A percentile compares a stretch with the other conserved stretches of the same genome.
Conservation (phyloP, 192 early-diverging fungal genomes). For the Umbelopsis sp. region DNA sequence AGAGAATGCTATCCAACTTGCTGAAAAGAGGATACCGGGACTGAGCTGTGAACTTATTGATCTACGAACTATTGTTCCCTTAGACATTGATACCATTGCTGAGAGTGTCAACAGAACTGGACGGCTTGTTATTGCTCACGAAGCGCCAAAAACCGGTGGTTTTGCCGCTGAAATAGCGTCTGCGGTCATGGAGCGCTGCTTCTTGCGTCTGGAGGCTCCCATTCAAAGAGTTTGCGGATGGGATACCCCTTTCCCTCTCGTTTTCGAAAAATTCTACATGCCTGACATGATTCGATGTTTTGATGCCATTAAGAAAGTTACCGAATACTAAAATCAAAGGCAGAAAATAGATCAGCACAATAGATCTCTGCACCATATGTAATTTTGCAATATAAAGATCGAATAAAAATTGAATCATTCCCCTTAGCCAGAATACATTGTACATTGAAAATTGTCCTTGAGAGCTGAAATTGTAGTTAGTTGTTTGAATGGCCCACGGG, state of each 20-base stretch:
- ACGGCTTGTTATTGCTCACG: conserved; percentile 88
- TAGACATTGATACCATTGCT: conserved; percentile 88
- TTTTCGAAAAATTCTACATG: conserved; percentile 93
- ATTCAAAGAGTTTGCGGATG: conserved; percentile 87
- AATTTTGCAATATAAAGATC: too few species aligned
- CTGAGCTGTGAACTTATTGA: conserved; percentile 92
- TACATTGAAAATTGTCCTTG: too few species aligned
- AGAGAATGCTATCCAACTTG: conserved; percentile 86
- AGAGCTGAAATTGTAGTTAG: too few species aligned
- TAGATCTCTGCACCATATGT: too few species aligned
- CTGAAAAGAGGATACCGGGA: conserved; percentile 85
- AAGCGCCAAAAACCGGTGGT: conserved; percentile 88
- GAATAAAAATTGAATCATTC: too few species aligned
- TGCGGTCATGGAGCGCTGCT: conserved; percentile 90
- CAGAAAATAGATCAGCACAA: too few species aligned
- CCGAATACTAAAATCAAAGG: conserved; percentile 63
- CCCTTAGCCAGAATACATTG: too few species aligned
- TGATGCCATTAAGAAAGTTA: conserved; percentile 84
- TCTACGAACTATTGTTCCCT: conserved; percentile 86
- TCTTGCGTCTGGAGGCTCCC: conserved; percentile 89
- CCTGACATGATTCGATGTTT: conserved; percentile 81
- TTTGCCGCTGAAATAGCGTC: conserved; percentile 91
- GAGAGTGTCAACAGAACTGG: conserved; percentile 95
- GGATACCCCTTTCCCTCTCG: conserved; percentile 90
- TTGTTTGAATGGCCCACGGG: too few species aligned